phyloP scores from a whole-genome alignment of 768 basidiomycete genomes.

The Leccinum truebloodii region DNA sequence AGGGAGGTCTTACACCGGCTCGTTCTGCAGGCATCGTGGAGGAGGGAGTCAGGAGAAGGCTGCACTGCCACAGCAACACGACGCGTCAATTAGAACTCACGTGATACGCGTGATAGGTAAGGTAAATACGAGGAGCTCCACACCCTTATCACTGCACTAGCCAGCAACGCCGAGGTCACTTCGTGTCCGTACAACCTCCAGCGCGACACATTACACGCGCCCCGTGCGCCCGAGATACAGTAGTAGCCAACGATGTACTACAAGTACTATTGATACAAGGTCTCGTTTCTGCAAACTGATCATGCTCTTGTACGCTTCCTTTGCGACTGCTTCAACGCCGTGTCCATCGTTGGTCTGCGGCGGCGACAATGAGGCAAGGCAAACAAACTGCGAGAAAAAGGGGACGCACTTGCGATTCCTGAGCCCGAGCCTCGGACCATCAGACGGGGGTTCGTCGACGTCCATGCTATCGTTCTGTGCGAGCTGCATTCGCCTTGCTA shows the following conservation, averaged over 20 bases:
- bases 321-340: constrained; percentile 44
- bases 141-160: no score
- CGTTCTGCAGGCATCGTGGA: constrained; percentile 72
- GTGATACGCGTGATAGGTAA: constrained; percentile 31
- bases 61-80: constrained; percentile 21
- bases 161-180: no score
- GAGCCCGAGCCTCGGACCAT: constrained; percentile 36
- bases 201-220: no score
- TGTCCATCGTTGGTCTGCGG: constrained; percentile 39
- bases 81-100: constrained; percentile 33
- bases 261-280: constrained; percentile 9
- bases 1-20: constrained; percentile 62
- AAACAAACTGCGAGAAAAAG: neutral
- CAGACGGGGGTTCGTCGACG: constrained; percentile 58
- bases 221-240: no score
- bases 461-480: constrained; percentile 53
- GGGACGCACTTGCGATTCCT: constrained; percentile 63
- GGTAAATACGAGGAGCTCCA: no score
- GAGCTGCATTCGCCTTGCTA: constrained; percentile 31
- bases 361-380: neutral
- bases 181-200: no score
- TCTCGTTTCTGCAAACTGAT: constrained; percentile 2
- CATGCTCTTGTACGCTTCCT: constrained; percentile 64
- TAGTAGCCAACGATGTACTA: no score
- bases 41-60: constrained; percentile 7